Evolutionary conservation across 257 asterid genomes (phyloP).

Genomic region (Pogostemon cablin): DNA sequence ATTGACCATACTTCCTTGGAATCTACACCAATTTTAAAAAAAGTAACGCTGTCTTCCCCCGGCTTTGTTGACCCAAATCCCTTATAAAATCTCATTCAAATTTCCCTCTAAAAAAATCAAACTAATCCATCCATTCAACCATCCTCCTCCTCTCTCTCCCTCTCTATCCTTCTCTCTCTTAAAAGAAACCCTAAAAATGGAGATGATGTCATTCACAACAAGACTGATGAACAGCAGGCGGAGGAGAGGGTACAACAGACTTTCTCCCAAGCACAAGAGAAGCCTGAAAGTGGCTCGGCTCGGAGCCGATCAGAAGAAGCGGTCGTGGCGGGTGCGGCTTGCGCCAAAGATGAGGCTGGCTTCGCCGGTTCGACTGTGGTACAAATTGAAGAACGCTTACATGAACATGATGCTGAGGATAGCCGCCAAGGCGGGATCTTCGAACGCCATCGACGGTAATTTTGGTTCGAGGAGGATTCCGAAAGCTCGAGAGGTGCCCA

Average conservation of each 20-base stretch:
- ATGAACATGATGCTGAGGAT: slow-evolving; percentile 52
- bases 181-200: slow-evolving; percentile 23
- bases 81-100: slow-evolving; percentile 26
- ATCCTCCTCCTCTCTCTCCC: not conserved
- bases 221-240: slow-evolving; percentile 11
- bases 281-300: slow-evolving; percentile 37
- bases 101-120: slow-evolving; percentile 1
- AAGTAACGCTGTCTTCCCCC: no score
- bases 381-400: slow-evolving; percentile 48
- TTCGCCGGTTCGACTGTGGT: slow-evolving; percentile 51
- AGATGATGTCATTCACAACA: slow-evolving; percentile 30
- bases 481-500: slow-evolving; percentile 34
- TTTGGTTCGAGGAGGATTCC: slow-evolving; percentile 47
- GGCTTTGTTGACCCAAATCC: not conserved
- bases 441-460: slow-evolving; percentile 14
- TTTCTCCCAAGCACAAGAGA: slow-evolving; percentile 34
- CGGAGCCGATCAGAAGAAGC: slow-evolving; percentile 38
- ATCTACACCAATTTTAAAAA: no score
- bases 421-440: slow-evolving; percentile 31
- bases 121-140: not conserved
- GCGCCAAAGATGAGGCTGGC: slow-evolving; percentile 48
- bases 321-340: slow-evolving; percentile 51
- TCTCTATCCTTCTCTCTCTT: not conserved
- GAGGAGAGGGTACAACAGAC: slow-evolving; percentile 49
- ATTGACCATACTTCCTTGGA: no score